Base-by-base conservation (phyloP, 1,284 basidiomycete species). In the Limonomyces culmigenus region DNA sequence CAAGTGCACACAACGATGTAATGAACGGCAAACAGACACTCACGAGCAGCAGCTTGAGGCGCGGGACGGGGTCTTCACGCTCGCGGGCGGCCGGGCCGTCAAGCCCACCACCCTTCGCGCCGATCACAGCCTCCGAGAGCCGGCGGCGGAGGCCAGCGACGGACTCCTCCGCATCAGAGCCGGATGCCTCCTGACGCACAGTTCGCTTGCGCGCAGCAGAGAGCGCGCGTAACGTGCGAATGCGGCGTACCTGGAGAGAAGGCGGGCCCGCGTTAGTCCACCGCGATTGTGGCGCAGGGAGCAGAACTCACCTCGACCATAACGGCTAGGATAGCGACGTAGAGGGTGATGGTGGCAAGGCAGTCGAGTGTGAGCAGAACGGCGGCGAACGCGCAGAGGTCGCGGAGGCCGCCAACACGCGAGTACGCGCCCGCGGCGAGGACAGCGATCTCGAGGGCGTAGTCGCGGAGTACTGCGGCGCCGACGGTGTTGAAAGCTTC, bases 381-480 rank as follows among this genome's bases (percentile, higher is more conserved):
- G 1, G 88, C 89, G 2, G 89, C 92, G 12, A 98, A 71, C 20
- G 89, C 84, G 55, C 93, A 98, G 49, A 97, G 95, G 56, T 98
- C 92, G 45, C 75, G 78, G 35, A 98, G 63, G 4, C 95, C 95
- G 20, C 80, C 78, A 20, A 97, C 87, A 36, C 78, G 79, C 44
- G 78, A 83, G 47, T 81, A 76, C 2, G 89, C 89, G 16, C 93
- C 93, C 17, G 92, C 68, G 23, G 80, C 60, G 13, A 98, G 69
- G 2, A 96, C 89, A 5, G 76, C 78, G 37, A 98, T 81, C 50
- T 98, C 93, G 36, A 97, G 69, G 2, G 78, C 75, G 47, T 95
- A 98, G 54, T 97, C 93, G 17, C 92, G 70, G 33, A 97, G 73
- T 46, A 97, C 89, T 31, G 74, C 69, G 18, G 76, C 70, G 39